Evolutionary conservation across 495 filamentous ascomycete species (phyloP).

Genomic region (Penicillium mononematosum): DNA sequence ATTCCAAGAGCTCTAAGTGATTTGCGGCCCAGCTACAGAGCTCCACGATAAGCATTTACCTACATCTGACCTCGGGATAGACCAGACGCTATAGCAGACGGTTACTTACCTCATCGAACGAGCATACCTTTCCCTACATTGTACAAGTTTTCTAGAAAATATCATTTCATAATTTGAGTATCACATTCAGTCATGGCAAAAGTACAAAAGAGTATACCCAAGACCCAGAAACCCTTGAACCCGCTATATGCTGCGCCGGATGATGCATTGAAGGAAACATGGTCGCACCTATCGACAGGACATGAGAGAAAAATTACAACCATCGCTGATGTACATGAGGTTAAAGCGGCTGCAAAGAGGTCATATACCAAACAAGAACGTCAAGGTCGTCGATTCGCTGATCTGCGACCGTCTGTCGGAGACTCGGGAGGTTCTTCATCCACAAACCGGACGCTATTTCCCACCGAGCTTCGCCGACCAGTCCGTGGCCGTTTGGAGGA

Average conservation of each 20-base stretch:
- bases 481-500: conserved; percentile 33
- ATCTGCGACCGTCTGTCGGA: conserved; percentile 42
- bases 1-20: neutral
- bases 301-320: conserved; percentile 15
- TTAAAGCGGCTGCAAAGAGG: conserved; percentile 1
- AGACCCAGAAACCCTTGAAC: conserved; percentile 15
- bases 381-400: conserved; percentile 38
- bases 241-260: conserved; percentile 31
- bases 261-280: conserved; percentile 26
- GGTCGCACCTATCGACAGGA: conserved; percentile 17
- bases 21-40: neutral
- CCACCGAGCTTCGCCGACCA: conserved; percentile 38
- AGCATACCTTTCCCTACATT: neutral
- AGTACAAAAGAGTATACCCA: conserved; percentile 25
- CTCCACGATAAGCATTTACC: conserved; percentile 3
- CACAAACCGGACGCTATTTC: conserved; percentile 45
- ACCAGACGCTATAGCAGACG: neutral
- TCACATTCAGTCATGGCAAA: conserved; percentile 31
- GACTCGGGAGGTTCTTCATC: conserved; percentile 46
- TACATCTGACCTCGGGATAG: neutral
- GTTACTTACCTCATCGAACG: neutral
- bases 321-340: conserved; percentile 19
- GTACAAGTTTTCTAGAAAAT: neutral
- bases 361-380: conserved; percentile 17
- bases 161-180: conserved; percentile 1